Conservation (phyloP, 805 yeast species). For the Cephaloascus albidus region DNA sequence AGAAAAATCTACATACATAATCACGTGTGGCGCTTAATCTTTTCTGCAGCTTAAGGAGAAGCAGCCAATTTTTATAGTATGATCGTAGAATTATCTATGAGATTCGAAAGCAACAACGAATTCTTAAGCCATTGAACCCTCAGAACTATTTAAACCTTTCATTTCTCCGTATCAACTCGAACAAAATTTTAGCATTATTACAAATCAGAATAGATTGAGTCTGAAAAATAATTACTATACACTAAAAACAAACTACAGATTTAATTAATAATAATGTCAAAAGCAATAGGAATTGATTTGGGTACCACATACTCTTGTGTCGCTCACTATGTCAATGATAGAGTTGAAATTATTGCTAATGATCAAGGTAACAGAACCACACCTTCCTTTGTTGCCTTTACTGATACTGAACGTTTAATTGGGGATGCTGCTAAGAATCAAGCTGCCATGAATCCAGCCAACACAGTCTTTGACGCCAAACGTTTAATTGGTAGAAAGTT, state of each 20-base stretch:
- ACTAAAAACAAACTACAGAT: too few species aligned
- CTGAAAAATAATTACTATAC: too few species aligned
- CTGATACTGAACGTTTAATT: slow-evolving; percentile 38
- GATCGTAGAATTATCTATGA: background rate
- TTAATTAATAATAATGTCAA: background rate
- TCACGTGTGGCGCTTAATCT: too few species aligned
- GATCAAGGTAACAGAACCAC: slow-evolving; percentile 45
- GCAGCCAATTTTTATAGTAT: too few species aligned
- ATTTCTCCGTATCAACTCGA: background rate
- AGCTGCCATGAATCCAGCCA: slow-evolving; percentile 41
- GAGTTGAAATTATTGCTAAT: slow-evolving; percentile 38
- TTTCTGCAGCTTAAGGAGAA: too few species aligned
- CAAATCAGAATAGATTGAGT: too few species aligned
- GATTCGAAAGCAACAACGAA: background rate
- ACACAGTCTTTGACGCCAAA: slow-evolving; percentile 41
- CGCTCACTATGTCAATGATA: slow-evolving; percentile 37
- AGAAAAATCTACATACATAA: too few species aligned
- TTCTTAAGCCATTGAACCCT: background rate
- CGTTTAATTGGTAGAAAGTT: slow-evolving; percentile 54
- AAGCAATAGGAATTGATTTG: slow-evolving; percentile 44
- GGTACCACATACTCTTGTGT: slow-evolving; percentile 45
- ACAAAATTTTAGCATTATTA: too few species aligned
- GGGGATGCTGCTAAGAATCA: slow-evolving; percentile 45
- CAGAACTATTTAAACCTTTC: background rate
- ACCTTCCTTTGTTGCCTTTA: slow-evolving; percentile 41